These are phyloP conservation scores for Fusarium staphyleae DNA, from an alignment of 2,329 filamentous ascomycete genomes.

Conservation along the genomic window DNA sequence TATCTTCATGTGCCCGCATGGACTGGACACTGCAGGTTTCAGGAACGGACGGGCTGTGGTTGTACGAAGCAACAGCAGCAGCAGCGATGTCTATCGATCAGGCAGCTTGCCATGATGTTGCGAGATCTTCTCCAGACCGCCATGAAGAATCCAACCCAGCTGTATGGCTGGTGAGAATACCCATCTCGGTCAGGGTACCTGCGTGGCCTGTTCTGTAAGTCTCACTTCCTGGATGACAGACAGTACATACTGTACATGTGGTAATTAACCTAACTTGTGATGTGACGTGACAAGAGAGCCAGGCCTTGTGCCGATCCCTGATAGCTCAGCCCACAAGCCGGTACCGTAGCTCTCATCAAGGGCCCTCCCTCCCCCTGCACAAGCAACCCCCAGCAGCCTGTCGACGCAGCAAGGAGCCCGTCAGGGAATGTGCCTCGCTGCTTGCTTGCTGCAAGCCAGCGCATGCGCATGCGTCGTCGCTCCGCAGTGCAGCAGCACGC, in stretches of 20 bases:
- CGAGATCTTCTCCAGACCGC: neutral
- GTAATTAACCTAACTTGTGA: too few relatives aligned
- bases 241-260: too few relatives aligned
- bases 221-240: conserved; percentile 28
- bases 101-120: neutral
- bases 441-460: conserved; percentile 20
- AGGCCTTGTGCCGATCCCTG: conserved; percentile 11
- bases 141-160: neutral
- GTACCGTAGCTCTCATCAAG: neutral
- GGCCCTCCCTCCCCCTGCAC: conserved; percentile 5
- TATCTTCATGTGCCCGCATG: neutral
- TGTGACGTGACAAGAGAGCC: conserved; percentile 11
- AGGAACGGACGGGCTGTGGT: neutral
- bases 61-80: neutral
- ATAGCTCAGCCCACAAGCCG: conserved; percentile 13
- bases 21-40: neutral
- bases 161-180: neutral
- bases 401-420: conserved; percentile 14
- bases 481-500: conserved; percentile 21
- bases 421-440: conserved; percentile 25
- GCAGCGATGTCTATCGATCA: neutral
- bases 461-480: conserved; percentile 30
- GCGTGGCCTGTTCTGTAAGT: conserved; percentile 26
- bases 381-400: neutral
- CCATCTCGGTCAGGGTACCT: conserved; percentile 16